Percentiles rank a stretch among this genome's conserved stretches.
phyloP scores from a whole-genome alignment of 352 stramenopile species.

The Aphanomyces invadans region DNA sequence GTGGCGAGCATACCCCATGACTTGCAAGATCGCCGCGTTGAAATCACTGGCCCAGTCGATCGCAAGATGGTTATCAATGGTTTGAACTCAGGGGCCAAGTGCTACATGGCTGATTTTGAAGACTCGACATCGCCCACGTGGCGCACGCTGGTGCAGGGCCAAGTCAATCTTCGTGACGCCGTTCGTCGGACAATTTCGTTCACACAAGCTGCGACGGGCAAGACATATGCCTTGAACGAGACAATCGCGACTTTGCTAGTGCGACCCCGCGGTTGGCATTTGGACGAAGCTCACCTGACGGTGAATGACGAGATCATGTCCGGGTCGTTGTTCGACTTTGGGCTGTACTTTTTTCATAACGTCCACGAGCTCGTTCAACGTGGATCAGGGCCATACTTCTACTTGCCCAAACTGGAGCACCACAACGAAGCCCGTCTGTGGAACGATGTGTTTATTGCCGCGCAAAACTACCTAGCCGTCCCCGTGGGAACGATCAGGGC shows the following conservation, averaged over 20 bases:
- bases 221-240: slow-evolving; percentile 69
- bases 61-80: slow-evolving; percentile 97
- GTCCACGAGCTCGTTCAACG: slow-evolving; percentile 74
- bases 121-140: slow-evolving; percentile 90
- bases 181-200: slow-evolving; percentile 86
- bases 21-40: slow-evolving; percentile 87
- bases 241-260: slow-evolving; percentile 86
- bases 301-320: slow-evolving; percentile 91
- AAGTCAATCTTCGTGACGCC: slow-evolving; percentile 90
- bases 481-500: slow-evolving; percentile 85
- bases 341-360: slow-evolving; percentile 96
- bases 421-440: slow-evolving; percentile 93
- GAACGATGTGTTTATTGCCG: slow-evolving; percentile 94
- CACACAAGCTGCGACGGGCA: slow-evolving; percentile 51
- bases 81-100: slow-evolving; percentile 90
- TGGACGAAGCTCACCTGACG: slow-evolving; percentile 91
- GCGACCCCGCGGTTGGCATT: slow-evolving; percentile 89
- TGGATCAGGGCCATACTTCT: slow-evolving; percentile 90
- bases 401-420: slow-evolving; percentile 93
- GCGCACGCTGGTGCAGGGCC: slow-evolving; percentile 89
- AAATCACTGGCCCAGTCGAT: slow-evolving; percentile 93
- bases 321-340: slow-evolving; percentile 93
- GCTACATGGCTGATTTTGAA: slow-evolving; percentile 97
- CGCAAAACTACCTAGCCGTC: slow-evolving; percentile 88
- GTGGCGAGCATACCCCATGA: slow-evolving; percentile 75